These are phyloP conservation scores for Emmonsiellopsis sp. DNA, from an alignment of 2,329 filamentous ascomycete species.

Conservation along the genomic window DNA sequence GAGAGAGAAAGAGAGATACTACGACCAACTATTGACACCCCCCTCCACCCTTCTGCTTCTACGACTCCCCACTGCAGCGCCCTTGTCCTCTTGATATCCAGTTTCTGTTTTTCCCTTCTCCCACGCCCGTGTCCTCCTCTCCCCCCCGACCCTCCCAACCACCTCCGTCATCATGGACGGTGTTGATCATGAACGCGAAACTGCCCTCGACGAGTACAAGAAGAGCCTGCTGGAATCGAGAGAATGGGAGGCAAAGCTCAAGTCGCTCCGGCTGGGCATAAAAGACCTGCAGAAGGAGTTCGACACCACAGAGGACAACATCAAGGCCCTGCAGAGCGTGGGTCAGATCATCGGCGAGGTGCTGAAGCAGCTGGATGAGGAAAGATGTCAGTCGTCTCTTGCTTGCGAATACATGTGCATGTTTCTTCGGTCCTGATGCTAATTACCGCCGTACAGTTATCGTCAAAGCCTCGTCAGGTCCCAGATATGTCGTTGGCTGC, in stretches of 20 bases:
- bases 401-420: background rate
- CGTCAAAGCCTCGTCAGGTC: constrained; percentile 94
- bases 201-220: constrained; percentile 70
- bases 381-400: constrained; percentile 67
- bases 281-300: constrained; percentile 92
- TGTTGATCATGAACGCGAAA: constrained; percentile 46
- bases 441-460: constrained; percentile 56
- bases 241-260: constrained; percentile 98
- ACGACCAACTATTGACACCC: background rate
- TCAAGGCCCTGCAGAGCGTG: constrained; percentile 97
- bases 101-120: background rate
- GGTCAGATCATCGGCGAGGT: constrained; percentile 99
- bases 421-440: background rate
- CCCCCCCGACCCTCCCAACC: constrained; percentile 2
- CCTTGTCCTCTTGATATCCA: too few species aligned
- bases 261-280: constrained; percentile 86
- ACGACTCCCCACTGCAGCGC: too few species aligned
- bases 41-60: background rate
- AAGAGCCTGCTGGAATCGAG: constrained; percentile 81
- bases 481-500: constrained; percentile 95
- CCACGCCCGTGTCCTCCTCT: background rate
- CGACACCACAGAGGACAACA: constrained; percentile 96
- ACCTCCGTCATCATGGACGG: constrained; percentile 25
- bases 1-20: background rate
- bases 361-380: constrained; percentile 95